Evolutionary conservation across 2,329 filamentous ascomycete species (phyloP).

Genomic region (Botrytis fabae): DNA sequence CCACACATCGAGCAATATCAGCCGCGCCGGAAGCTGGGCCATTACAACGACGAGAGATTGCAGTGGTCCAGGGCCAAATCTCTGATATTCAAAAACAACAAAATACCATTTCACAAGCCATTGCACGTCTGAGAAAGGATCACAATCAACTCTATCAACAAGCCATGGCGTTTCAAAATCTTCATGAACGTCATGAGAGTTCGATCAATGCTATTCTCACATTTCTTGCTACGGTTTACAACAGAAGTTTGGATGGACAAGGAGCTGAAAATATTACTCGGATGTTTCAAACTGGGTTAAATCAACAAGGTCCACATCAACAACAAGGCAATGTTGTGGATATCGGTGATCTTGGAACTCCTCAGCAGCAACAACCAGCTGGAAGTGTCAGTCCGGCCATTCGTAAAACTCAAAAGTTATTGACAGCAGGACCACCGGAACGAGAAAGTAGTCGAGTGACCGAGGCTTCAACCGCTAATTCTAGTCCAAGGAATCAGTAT

Average conservation of each 20-base stretch:
- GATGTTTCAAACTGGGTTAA: conserved; percentile 76
- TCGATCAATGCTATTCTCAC: conserved; percentile 99
- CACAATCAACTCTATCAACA: conserved; percentile 87
- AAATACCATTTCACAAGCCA: conserved; percentile 78
- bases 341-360: conserved; percentile 54
- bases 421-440: conserved; percentile 39
- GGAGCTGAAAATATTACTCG: conserved; percentile 77
- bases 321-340: conserved; percentile 61
- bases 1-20: conserved; percentile 42
- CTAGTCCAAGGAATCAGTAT: conserved; percentile 38
- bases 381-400: conserved; percentile 36
- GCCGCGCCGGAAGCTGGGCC: conserved; percentile 45
- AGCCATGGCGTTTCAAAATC: conserved; percentile 82
- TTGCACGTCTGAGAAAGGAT: conserved; percentile 77
- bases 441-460: conserved; percentile 8
- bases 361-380: conserved; percentile 29
- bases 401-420: conserved; percentile 37
- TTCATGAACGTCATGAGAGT: conserved; percentile 95
- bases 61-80: conserved; percentile 76
- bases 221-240: conserved; percentile 94
- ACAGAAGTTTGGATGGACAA: conserved; percentile 86
- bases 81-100: conserved; percentile 83
- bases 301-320: conserved; percentile 52
- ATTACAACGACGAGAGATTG: conserved; percentile 70
- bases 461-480: conserved; percentile 34